phyloP scores from a whole-genome alignment of 306 rosid genomes.

The Mucuna pruriens region DNA sequence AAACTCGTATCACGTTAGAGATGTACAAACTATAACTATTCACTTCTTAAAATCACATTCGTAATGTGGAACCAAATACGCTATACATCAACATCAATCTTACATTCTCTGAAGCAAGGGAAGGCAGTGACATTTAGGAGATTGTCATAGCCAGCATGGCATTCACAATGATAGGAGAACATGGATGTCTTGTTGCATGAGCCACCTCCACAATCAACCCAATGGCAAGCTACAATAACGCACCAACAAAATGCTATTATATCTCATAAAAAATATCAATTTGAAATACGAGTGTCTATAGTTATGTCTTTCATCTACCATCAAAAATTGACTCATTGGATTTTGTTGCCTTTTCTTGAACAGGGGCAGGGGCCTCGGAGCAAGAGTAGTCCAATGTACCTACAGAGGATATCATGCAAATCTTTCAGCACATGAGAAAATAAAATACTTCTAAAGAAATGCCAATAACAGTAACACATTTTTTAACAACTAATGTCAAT shows the following conservation, averaged over 20 bases:
- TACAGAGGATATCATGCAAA: conserved; percentile 40
- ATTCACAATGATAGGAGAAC: conserved; percentile 59
- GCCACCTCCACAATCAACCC: conserved; percentile 87
- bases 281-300: neutral
- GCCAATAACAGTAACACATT: too few relatives aligned
- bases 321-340: conserved; percentile 56
- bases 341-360: conserved; percentile 49
- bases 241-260: neutral
- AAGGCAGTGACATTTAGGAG: conserved; percentile 69
- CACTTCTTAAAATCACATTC: too few relatives aligned
- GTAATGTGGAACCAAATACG: too few relatives aligned
- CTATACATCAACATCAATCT: conserved; percentile 42
- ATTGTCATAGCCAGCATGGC: conserved; percentile 66
- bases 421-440: conserved; percentile 35
- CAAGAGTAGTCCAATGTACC: conserved; percentile 71
- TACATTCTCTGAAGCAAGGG: conserved; percentile 80
- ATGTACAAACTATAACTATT: too few relatives aligned
- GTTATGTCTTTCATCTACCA: conserved; percentile 51
- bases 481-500: too few relatives aligned
- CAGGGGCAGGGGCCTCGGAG: conserved; percentile 57
- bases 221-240: conserved; percentile 64
- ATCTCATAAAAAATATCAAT: neutral
- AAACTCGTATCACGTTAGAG: too few relatives aligned
- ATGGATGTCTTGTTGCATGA: conserved; percentile 72
- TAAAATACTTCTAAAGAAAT: neutral